phyloP scores from a whole-genome alignment of 1,284 basidiomycete genomes.

The Ganoderma meredithae region DNA sequence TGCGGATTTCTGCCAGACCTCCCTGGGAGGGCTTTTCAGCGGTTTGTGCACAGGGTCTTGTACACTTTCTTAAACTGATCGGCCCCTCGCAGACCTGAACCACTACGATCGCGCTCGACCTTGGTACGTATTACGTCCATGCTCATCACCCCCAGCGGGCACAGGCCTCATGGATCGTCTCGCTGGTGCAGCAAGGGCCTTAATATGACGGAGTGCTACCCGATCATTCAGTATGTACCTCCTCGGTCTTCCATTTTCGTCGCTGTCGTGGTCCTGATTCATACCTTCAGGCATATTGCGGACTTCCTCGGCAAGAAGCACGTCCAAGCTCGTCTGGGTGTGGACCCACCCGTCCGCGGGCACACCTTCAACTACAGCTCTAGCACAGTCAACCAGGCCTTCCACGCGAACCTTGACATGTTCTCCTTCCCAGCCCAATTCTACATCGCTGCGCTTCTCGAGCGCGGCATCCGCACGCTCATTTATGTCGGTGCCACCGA shows the following conservation, averaged over 20 bases:
- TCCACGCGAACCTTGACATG: constrained; percentile 48
- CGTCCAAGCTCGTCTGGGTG: constrained; percentile 64
- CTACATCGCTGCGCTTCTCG: constrained; percentile 76
- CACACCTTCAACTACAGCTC: constrained; percentile 59
- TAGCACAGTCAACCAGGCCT: constrained; percentile 50
- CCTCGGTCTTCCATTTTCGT: neutral
- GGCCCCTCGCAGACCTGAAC: constrained; percentile 17
- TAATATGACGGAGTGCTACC: constrained; percentile 41
- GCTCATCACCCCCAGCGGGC: too few species aligned
- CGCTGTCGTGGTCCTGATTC: neutral
- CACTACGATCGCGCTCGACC: constrained; percentile 29
- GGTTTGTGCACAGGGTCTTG: constrained; percentile 9
- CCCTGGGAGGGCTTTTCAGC: constrained; percentile 30
- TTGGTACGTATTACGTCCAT: constrained; percentile 31
- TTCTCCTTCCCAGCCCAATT: constrained; percentile 51
- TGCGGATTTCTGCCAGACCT: constrained; percentile 44
- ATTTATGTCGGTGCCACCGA: constrained; percentile 80
- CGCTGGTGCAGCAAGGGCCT: constrained; percentile 24
- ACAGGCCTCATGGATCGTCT: neutral
- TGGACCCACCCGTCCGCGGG: constrained; percentile 50
- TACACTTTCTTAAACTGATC: neutral
- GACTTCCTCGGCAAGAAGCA: constrained; percentile 63
- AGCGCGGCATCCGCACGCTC: constrained; percentile 75
- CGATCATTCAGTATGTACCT: constrained; percentile 31
- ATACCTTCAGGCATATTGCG: constrained; percentile 46